Evolutionary conservation across 495 filamentous ascomycete species (phyloP).

Genomic region (Chaetomium tenue): DNA sequence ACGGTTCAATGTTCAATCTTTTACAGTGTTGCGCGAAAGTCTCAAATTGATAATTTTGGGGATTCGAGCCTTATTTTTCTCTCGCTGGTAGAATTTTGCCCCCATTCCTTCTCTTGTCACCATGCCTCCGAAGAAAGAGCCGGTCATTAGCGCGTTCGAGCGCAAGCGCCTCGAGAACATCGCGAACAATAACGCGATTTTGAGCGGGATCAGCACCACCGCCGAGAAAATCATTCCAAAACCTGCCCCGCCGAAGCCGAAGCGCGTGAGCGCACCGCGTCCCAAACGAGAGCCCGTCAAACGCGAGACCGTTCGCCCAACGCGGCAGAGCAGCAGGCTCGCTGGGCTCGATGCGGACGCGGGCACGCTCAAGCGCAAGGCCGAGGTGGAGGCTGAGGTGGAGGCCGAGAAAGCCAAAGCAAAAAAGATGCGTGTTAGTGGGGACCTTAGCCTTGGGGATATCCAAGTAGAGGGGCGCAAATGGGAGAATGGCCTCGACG

Average conservation of each 20-base stretch:
- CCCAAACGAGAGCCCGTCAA: conserved; percentile 34
- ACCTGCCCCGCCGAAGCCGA: conserved; percentile 32
- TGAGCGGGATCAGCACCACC: conserved; percentile 44
- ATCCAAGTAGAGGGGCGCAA: conserved; percentile 77
- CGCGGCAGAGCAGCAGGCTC: conserved; percentile 53
- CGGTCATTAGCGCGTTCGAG: conserved; percentile 54
- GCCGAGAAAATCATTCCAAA: conserved; percentile 39
- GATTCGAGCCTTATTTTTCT: neutral
- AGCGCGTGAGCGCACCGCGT: conserved; percentile 27
- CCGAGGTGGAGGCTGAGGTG: conserved; percentile 66
- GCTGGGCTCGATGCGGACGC: conserved; percentile 57
- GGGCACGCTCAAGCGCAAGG: conserved; percentile 74
- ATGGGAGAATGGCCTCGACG: conserved; percentile 45
- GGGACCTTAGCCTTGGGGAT: conserved; percentile 69
- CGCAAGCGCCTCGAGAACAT: conserved; percentile 56
- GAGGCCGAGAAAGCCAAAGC: conserved; percentile 59
- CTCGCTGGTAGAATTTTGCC: neutral
- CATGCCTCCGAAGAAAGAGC: conserved; percentile 34
- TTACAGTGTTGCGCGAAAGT: neutral
- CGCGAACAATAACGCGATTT: conserved; percentile 51
- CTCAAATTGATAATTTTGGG: neutral
- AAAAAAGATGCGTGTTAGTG: conserved; percentile 70
- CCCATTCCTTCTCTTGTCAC: neutral
- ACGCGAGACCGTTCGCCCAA: conserved; percentile 35
- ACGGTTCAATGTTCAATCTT: neutral